phyloP scores from a whole-genome alignment of 805 yeast genomes.

The Myxozyma geophila region DNA sequence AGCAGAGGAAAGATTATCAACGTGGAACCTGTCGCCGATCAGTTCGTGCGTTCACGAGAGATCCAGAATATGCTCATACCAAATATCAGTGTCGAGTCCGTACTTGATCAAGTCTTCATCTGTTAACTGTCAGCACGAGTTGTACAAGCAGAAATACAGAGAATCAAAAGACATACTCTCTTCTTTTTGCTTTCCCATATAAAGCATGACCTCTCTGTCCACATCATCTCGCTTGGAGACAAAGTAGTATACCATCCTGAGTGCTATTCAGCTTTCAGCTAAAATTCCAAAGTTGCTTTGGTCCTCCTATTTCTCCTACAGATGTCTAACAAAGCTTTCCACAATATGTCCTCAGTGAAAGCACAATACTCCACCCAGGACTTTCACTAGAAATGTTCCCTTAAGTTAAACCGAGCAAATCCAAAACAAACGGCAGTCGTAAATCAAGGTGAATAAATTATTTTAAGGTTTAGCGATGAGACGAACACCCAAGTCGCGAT shows the following conservation, averaged over 20 bases:
- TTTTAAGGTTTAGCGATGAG: constrained; percentile 4
- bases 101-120: constrained; percentile 62
- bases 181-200: constrained; percentile 74
- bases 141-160: neutral
- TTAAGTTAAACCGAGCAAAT: neutral
- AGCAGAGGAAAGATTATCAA: constrained; percentile 74
- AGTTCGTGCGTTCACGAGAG: neutral
- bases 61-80: constrained; percentile 47
- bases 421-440: neutral
- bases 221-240: constrained; percentile 47
- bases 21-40: constrained; percentile 57
- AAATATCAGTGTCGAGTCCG: constrained; percentile 67
- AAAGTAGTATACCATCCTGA: constrained; percentile 53
- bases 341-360: too few species aligned
- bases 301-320: too few species aligned
- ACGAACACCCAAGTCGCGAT: neutral
- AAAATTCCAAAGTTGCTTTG: too few species aligned
- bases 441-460: neutral
- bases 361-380: too few species aligned
- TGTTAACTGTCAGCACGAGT: constrained; percentile 11
- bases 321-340: too few species aligned
- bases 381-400: too few species aligned
- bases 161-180: constrained; percentile 52
- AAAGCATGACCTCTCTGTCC: constrained; percentile 49
- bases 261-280: neutral